phyloP scores from a whole-genome alignment of 208 protist genomes.

The Porcisia deanei region DNA sequence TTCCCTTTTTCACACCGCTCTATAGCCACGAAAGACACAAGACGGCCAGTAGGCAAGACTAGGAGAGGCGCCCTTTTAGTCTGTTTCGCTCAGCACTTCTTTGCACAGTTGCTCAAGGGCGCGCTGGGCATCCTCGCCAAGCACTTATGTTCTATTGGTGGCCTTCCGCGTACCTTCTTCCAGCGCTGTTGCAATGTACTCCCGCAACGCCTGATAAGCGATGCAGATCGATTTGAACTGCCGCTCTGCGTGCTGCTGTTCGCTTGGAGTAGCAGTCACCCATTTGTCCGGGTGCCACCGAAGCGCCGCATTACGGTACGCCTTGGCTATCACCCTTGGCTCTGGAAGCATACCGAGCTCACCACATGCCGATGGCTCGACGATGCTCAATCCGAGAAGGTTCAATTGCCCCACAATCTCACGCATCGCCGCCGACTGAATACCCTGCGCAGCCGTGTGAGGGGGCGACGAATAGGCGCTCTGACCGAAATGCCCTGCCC shows the following conservation, averaged over 20 bases:
- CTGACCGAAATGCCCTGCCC: neutral
- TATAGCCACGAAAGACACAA: neutral
- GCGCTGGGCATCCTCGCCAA: neutral
- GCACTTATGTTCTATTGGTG: neutral
- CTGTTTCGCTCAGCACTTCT: neutral
- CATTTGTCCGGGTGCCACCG: slow-evolving; percentile 92
- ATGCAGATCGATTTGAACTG: slow-evolving; percentile 86
- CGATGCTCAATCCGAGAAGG: slow-evolving; percentile 31
- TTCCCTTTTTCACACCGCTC: too few relatives aligned
- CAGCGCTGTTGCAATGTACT: slow-evolving; percentile 17
- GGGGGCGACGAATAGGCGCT: slow-evolving; percentile 1
- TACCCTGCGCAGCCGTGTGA: neutral
- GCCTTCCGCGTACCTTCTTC: neutral
- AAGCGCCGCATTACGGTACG: slow-evolving; percentile 84
- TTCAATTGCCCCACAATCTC: slow-evolving; percentile 26
- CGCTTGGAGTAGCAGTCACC: slow-evolving; percentile 43
- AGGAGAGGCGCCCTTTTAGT: neutral
- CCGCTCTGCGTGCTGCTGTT: slow-evolving; percentile 62
- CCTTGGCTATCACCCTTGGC: slow-evolving; percentile 59
- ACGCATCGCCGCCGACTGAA: neutral
- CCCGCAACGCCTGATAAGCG: slow-evolving; percentile 69
- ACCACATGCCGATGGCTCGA: neutral
- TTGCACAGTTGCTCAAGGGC: neutral
- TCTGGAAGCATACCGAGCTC: slow-evolving; percentile 30
- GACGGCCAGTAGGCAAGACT: neutral